phyloP scores from a whole-genome alignment of 495 filamentous ascomycete species.

The Talaromyces wortmannii region DNA sequence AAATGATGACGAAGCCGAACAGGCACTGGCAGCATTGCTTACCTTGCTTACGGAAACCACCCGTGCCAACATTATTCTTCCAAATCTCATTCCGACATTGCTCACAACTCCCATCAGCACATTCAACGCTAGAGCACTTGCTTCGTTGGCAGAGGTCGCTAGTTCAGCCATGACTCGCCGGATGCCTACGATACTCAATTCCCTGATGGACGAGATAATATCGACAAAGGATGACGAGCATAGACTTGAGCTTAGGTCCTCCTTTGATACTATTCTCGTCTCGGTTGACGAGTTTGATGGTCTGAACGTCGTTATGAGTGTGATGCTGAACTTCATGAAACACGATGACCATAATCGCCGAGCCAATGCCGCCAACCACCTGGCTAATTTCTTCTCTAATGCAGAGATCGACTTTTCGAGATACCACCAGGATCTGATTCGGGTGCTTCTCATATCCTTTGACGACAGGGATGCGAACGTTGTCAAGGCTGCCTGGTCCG shows the following conservation, averaged over 20 bases:
- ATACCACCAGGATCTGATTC: constrained; percentile 91
- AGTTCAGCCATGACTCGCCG: constrained; percentile 81
- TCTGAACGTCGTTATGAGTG: constrained; percentile 89
- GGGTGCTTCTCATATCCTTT: constrained; percentile 82
- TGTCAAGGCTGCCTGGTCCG: constrained; percentile 88
- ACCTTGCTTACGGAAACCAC: constrained; percentile 91
- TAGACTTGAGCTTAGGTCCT: constrained; percentile 61
- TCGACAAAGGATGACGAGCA: constrained; percentile 68
- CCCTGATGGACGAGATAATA: constrained; percentile 88
- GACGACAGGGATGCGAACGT: constrained; percentile 79
- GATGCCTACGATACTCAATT: constrained; percentile 81
- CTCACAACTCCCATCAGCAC: constrained; percentile 82
- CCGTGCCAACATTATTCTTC: constrained; percentile 90
- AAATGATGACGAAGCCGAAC: constrained; percentile 78
- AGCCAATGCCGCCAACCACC: constrained; percentile 65
- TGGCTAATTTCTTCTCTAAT: constrained; percentile 81
- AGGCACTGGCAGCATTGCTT: constrained; percentile 84
- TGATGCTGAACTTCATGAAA: constrained; percentile 79
- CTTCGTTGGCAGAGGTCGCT: constrained; percentile 87
- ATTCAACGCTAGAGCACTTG: constrained; percentile 91
- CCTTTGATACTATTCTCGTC: constrained; percentile 81
- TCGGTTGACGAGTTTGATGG: constrained; percentile 97
- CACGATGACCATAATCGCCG: constrained; percentile 86
- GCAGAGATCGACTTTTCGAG: constrained; percentile 83
- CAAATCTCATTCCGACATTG: constrained; percentile 89